Evolutionary conservation across 1,284 basidiomycete genomes (phyloP).

Genomic region (Phenoliferia sp.): DNA sequence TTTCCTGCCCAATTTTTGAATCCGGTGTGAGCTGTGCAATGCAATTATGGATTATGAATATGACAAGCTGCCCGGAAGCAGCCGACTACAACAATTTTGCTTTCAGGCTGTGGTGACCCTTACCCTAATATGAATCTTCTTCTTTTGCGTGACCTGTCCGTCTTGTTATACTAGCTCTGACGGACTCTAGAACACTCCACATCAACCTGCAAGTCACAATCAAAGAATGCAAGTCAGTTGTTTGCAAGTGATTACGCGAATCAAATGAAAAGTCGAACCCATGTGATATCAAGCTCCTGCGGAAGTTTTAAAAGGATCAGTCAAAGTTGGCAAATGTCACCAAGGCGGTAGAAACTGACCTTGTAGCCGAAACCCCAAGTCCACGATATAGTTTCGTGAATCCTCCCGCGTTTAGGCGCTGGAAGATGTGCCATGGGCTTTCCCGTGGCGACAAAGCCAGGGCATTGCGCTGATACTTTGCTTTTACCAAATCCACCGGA

Average conservation of each 20-base stretch:
- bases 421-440: slow-evolving; percentile 62
- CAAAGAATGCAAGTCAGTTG: no score
- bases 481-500: slow-evolving; percentile 67
- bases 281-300: neutral
- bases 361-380: slow-evolving; percentile 51
- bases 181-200: slow-evolving; percentile 17
- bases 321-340: slow-evolving; percentile 14
- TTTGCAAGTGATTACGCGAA: no score
- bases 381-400: slow-evolving; percentile 74
- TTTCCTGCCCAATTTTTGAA: no score
- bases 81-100: no score
- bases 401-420: slow-evolving; percentile 71
- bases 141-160: slow-evolving; percentile 9
- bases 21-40: no score
- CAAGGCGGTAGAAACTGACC: slow-evolving; percentile 26
- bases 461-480: slow-evolving; percentile 78
- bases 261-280: neutral
- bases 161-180: slow-evolving; percentile 11
- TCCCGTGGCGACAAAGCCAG: slow-evolving; percentile 67
- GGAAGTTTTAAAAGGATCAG: neutral
- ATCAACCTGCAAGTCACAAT: no score
- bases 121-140: slow-evolving; percentile 11
- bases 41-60: no score
- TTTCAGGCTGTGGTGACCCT: no score
- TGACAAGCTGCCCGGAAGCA: no score